A percentile compares a stretch with the other conserved stretches of the same genome.
phyloP scores from a whole-genome alignment of 2,329 filamentous ascomycete species.

The Stromatinia cepivora region DNA sequence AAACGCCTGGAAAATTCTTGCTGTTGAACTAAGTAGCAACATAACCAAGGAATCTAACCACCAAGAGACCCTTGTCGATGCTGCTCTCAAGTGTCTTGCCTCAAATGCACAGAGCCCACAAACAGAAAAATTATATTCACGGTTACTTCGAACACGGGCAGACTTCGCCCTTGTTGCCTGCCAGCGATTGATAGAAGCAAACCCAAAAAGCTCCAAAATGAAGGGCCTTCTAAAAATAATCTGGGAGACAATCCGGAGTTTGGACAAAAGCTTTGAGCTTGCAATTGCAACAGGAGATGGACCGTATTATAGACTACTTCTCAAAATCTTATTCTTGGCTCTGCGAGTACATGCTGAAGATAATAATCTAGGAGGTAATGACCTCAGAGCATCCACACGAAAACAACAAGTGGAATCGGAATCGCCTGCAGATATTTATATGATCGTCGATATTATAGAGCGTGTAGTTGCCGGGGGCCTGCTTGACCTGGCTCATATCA shows the following conservation, averaged over 20 bases:
- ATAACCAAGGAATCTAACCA: conserved; percentile 39
- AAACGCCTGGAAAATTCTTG: conserved; percentile 84
- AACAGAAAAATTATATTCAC: conserved; percentile 78
- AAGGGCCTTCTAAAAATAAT: conserved; percentile 54
- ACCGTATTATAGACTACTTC: conserved; percentile 76
- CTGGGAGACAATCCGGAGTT: conserved; percentile 61
- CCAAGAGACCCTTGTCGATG: conserved; percentile 51
- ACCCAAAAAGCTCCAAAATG: conserved; percentile 52
- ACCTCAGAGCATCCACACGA: conserved; percentile 32
- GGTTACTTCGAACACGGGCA: conserved; percentile 72
- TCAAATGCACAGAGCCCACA: conserved; percentile 73
- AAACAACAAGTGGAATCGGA: conserved; percentile 25
- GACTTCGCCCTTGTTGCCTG: conserved; percentile 81
- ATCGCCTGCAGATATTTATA: conserved; percentile 42
- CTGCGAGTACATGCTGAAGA: conserved; percentile 61
- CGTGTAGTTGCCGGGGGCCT: conserved; percentile 80
- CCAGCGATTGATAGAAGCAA: conserved; percentile 69
- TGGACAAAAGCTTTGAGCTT: conserved; percentile 57
- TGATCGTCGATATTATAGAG: conserved; percentile 71
- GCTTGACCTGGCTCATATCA: conserved; percentile 73
- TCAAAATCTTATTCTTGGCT: conserved; percentile 82
- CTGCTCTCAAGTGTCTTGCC: conserved; percentile 74
- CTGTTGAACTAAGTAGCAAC: conserved; percentile 73
- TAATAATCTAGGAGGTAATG: conserved; percentile 13
- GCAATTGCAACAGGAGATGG: conserved; percentile 57